Evolutionary conservation across 225 moss, liverwort and hornwort genomes (phyloP).

Genomic region (Bryoerythrophyllum caledonicum): DNA sequence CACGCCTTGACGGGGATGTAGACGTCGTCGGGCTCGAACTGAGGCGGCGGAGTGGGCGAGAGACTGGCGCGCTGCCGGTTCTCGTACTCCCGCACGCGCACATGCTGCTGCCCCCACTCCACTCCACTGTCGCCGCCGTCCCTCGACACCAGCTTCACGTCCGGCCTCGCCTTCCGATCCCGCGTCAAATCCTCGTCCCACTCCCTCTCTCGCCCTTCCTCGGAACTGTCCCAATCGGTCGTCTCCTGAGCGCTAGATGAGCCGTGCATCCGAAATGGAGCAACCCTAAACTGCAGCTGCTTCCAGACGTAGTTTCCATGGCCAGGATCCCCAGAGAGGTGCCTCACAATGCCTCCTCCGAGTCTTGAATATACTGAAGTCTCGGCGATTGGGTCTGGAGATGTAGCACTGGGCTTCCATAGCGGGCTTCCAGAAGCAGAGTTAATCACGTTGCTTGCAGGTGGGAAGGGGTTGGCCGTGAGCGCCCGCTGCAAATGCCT

Average conservation of each 20-base stretch:
- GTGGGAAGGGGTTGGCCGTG: slow-evolving; percentile 21
- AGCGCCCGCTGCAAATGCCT: slow-evolving; percentile 37
- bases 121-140: slow-evolving; percentile 42
- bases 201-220: slow-evolving; percentile 22
- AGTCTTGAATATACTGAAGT: neutral
- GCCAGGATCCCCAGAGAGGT: slow-evolving; percentile 12
- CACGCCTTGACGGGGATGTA: slow-evolving; percentile 86
- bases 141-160: slow-evolving; percentile 8
- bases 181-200: slow-evolving; percentile 22
- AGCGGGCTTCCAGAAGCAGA: slow-evolving; percentile 16
- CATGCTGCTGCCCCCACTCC: slow-evolving; percentile 69
- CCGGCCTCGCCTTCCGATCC: neutral
- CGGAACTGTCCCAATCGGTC: neutral
- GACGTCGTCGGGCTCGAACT: slow-evolving; percentile 62
- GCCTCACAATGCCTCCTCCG: neutral
- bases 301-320: slow-evolving; percentile 22
- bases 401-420: slow-evolving; percentile 1
- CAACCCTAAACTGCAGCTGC: slow-evolving; percentile 22
- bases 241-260: slow-evolving; percentile 29
- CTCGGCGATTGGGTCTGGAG: neutral
- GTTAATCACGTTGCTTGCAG: slow-evolving; percentile 19
- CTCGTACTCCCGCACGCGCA: slow-evolving; percentile 55
- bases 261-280: slow-evolving; percentile 27
- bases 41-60: slow-evolving; percentile 33
- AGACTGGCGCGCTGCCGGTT: slow-evolving; percentile 34